phyloP scores from a whole-genome alignment of 345 rosid species.

The Dipteronia sinensis region DNA sequence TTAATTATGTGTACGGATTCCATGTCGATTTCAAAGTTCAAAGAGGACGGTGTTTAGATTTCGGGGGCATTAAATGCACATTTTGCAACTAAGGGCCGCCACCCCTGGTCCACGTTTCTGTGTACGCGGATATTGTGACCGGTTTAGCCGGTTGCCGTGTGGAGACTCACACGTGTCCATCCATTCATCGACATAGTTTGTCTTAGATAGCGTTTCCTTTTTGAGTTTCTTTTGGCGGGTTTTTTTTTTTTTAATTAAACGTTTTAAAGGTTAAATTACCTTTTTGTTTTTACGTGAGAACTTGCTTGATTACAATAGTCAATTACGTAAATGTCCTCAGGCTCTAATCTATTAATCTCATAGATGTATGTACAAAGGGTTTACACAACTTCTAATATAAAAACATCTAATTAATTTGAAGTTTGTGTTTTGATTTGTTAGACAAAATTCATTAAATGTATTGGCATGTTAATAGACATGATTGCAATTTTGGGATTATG shows the following conservation, averaged over 20 bases:
- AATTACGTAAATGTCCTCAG: background rate
- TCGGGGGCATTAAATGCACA: constrained; percentile 49
- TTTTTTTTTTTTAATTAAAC: constrained; percentile 18
- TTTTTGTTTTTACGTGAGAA: constrained; percentile 26
- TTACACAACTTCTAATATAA: too few species aligned
- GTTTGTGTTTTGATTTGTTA: background rate
- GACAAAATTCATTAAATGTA: background rate
- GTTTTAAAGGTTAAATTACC: constrained; percentile 27
- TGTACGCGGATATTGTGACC: constrained; percentile 42
- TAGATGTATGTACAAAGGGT: too few species aligned
- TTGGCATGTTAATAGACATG: background rate
- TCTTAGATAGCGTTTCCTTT: background rate
- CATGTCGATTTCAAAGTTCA: background rate
- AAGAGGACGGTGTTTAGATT: constrained; percentile 41
- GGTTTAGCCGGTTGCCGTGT: constrained; percentile 41
- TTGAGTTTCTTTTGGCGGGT: constrained; percentile 38
- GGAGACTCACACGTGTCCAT: constrained; percentile 38
- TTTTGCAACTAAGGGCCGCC: constrained; percentile 19
- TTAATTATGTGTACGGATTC: constrained; percentile 32
- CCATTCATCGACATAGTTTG: background rate
- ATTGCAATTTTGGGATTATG: background rate
- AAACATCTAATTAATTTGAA: too few species aligned
- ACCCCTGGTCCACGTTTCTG: constrained; percentile 23
- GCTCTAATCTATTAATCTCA: too few species aligned
- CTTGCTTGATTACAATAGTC: background rate